Conservation (phyloP, 106 monocot genomes). For the Acorus calamus region DNA sequence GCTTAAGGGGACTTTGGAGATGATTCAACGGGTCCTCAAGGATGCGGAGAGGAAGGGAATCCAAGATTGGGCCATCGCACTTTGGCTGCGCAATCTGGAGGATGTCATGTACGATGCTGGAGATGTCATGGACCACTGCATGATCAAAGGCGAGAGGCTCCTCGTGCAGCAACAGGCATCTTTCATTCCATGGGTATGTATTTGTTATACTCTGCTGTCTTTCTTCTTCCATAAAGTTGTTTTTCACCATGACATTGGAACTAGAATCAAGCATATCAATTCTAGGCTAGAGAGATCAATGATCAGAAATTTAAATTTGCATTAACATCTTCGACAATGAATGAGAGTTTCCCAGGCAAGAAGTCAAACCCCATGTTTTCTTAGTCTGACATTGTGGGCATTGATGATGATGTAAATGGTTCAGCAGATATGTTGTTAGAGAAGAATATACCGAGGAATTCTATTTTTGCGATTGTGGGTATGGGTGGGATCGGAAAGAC, state of each 20-base stretch:
- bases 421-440: no score
- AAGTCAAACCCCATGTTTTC: no score
- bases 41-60: conserved; percentile 10
- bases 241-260: conserved; percentile 16
- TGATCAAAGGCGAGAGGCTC: conserved; percentile 8
- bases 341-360: no score
- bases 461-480: no score
- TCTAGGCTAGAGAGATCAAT: conserved; percentile 14
- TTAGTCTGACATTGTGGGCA: no score
- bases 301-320: no score
- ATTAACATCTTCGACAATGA: no score
- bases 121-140: conserved; percentile 22
- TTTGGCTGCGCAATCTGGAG: conserved; percentile 19
- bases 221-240: conserved; percentile 7
- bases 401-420: no score
- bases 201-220: neutral
- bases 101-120: conserved; percentile 27
- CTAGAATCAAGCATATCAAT: conserved; percentile 10
- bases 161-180: neutral
- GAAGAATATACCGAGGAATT: no score
- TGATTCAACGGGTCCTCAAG: neutral
- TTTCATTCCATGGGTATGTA: neutral
- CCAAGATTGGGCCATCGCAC: neutral
- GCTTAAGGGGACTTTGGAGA: conserved; percentile 8
- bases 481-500: no score